phyloP scores from a whole-genome alignment of 345 rosid species.

The Turnera subulata region DNA sequence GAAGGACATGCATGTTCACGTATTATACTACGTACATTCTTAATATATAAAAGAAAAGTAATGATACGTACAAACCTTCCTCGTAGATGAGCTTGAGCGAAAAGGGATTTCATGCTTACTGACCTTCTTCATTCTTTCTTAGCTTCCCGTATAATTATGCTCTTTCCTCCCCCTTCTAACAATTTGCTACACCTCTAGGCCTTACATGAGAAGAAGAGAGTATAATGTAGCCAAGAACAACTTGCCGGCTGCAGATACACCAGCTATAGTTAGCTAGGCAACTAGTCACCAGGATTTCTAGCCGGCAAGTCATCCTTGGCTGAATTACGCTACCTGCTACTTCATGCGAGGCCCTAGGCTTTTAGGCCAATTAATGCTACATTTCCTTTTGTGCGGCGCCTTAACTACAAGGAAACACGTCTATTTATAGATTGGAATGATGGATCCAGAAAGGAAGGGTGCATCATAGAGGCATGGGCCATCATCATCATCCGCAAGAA shows the following conservation, averaged over 20 bases:
- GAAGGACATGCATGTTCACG: too few species aligned
- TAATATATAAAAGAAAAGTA: too few species aligned
- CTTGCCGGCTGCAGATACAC: conserved; percentile 10
- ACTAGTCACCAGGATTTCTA: too few species aligned
- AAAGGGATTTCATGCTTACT: too few species aligned
- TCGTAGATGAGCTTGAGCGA: too few species aligned
- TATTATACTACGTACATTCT: too few species aligned
- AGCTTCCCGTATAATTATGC: too few species aligned
- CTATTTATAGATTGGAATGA: conserved; percentile 3
- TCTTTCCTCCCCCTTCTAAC: too few species aligned
- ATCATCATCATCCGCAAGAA: not conserved
- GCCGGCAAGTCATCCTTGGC: conserved; percentile 62
- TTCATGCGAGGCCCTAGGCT: conserved; percentile 27
- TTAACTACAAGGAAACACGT: not conserved
- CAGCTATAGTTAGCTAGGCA: too few species aligned
- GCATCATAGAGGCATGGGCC: not conserved
- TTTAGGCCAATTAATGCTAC: not conserved
- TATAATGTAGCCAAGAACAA: conserved; percentile 17
- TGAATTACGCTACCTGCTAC: conserved; percentile 31
- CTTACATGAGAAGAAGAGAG: conserved; percentile 20
- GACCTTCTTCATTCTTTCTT: too few species aligned
- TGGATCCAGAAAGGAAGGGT: not conserved
- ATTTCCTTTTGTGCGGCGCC: not conserved
- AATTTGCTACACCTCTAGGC: too few species aligned
- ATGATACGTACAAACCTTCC: too few species aligned